Conservation (phyloP, 108 stramenopile genomes). For the Craspedostauros australis region DNA sequence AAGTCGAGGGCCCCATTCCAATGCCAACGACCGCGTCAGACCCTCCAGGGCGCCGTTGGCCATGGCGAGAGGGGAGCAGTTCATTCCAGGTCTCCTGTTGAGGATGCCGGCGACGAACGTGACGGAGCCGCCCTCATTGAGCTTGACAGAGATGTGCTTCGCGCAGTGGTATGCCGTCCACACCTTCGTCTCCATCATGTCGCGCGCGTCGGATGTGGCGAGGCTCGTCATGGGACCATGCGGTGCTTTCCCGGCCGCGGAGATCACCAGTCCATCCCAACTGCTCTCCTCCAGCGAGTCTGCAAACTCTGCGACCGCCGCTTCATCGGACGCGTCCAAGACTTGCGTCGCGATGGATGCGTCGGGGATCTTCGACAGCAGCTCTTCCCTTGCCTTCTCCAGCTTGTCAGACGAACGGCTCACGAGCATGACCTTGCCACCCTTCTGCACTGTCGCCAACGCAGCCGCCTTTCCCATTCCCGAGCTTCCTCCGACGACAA, state of each 20-base stretch:
- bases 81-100: constrained; percentile 58
- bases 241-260: constrained; percentile 54
- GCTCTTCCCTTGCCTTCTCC: constrained; percentile 15
- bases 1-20: constrained; percentile 50
- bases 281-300: constrained; percentile 1
- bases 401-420: constrained; percentile 41
- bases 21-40: constrained; percentile 51
- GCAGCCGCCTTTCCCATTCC: constrained; percentile 71
- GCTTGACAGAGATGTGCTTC: constrained; percentile 38
- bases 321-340: constrained; percentile 50
- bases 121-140: constrained; percentile 31
- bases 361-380: constrained; percentile 6
- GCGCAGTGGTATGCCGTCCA: constrained; percentile 60
- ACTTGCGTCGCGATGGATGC: constrained; percentile 14
- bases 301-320: constrained; percentile 31
- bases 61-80: constrained; percentile 51
- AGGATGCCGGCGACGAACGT: constrained; percentile 53
- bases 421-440: constrained; percentile 40
- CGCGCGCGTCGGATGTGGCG: constrained; percentile 29
- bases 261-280: constrained; percentile 51
- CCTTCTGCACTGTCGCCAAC: constrained; percentile 21
- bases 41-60: constrained; percentile 69
- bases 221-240: constrained; percentile 44
- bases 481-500: constrained; percentile 46
- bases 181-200: constrained; percentile 45